Conservation (phyloP, 768 basidiomycete genomes). For the Hygrocybe coccinea region DNA sequence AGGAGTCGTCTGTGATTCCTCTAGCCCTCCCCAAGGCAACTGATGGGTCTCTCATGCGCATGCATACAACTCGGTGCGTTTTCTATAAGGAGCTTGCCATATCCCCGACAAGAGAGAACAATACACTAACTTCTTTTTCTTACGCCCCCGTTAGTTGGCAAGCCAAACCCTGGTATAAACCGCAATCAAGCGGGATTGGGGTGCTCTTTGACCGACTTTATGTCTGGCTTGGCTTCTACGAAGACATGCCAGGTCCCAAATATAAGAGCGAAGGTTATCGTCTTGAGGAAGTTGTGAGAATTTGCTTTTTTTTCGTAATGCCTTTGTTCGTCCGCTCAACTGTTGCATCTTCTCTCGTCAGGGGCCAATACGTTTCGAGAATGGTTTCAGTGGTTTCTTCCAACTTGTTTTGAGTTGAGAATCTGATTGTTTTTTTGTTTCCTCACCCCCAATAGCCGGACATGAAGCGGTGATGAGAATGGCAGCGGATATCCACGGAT, state of each 20-base stretch:
- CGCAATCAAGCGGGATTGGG: slow-evolving; percentile 28
- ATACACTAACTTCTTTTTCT: not conserved
- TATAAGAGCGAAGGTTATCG: slow-evolving; percentile 39
- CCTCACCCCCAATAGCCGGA: slow-evolving; percentile 31
- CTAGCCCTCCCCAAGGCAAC: slow-evolving; percentile 20
- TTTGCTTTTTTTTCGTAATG: not conserved
- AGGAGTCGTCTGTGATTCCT: slow-evolving; percentile 18
- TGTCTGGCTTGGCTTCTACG: slow-evolving; percentile 32
- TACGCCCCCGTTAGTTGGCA: slow-evolving; percentile 26
- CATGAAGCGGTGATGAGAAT: slow-evolving; percentile 39
- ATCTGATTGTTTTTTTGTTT: not conserved
- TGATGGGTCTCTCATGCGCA: slow-evolving; percentile 10
- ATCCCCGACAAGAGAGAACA: too few relatives aligned
- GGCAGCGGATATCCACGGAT: slow-evolving; percentile 41
- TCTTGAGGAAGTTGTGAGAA: slow-evolving; percentile 39
- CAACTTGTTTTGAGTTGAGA: not conserved
- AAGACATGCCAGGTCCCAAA: slow-evolving; percentile 37
- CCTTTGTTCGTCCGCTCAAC: not conserved
- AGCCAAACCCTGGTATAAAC: slow-evolving; percentile 46
- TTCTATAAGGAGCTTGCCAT: not conserved
- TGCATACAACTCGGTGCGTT: slow-evolving; percentile 33
- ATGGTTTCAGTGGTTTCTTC: slow-evolving; percentile 20
- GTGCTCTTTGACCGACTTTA: slow-evolving; percentile 27
- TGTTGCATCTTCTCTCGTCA: slow-evolving; percentile 8
- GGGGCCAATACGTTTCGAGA: slow-evolving; percentile 38